These are phyloP conservation scores for Gyrodon lividus DNA, from an alignment of 768 basidiomycete genomes.

Conservation along the genomic window DNA sequence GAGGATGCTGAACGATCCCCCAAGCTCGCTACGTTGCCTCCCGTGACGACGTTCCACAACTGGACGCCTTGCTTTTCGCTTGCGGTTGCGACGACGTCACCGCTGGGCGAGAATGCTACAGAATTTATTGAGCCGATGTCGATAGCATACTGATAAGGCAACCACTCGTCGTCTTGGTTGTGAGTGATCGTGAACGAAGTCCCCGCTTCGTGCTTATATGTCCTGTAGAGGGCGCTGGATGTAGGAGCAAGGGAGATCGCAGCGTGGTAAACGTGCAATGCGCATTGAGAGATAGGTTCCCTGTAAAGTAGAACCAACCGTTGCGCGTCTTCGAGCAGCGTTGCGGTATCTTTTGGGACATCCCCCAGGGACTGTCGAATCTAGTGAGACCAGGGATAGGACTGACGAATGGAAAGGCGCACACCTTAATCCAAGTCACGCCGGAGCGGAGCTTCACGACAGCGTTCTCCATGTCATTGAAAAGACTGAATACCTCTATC, in stretches of 20 bases:
- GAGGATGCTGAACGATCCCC: slow-evolving; percentile 11
- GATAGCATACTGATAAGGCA: neutral
- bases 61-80: slow-evolving; percentile 16
- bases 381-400: neutral
- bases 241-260: slow-evolving; percentile 3
- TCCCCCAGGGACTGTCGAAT: neutral
- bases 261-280: slow-evolving; percentile 18
- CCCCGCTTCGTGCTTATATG: slow-evolving; percentile 8
- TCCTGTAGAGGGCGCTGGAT: slow-evolving; percentile 1
- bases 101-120: slow-evolving; percentile 13
- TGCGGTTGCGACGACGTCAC: slow-evolving; percentile 16
- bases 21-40: slow-evolving; percentile 19
- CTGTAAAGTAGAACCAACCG: slow-evolving; percentile 19
- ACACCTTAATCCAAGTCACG: slow-evolving; percentile 17
- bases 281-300: slow-evolving; percentile 20
- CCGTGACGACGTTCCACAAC: slow-evolving; percentile 21
- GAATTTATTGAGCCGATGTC: slow-evolving; percentile 13
- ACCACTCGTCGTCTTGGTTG: neutral
- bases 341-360: slow-evolving; percentile 5
- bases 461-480: slow-evolving; percentile 16
- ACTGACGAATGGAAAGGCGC: neutral
- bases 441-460: slow-evolving; percentile 14
- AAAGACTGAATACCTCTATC: slow-evolving; percentile 19
- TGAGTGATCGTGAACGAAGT: neutral
- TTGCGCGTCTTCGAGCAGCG: slow-evolving; percentile 17